These are phyloP conservation scores for Pseudogymnoascus sp. DNA, from an alignment of 2,329 filamentous ascomycete species.

Conservation along the genomic window DNA sequence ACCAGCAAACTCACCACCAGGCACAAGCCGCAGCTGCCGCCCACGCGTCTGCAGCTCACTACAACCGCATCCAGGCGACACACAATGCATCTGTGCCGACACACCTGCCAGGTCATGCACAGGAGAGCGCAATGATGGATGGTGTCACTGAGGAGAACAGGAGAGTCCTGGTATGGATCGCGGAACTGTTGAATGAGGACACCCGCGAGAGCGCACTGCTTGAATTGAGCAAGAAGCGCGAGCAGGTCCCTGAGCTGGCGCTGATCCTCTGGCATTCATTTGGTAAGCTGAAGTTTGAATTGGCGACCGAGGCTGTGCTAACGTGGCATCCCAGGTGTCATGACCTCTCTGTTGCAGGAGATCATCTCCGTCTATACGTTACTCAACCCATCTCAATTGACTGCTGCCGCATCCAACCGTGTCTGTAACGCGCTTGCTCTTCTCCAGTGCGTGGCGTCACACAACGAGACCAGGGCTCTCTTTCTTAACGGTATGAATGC, in stretches of 20 bases:
- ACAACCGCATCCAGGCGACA: constrained; percentile 62
- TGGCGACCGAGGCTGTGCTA: constrained; percentile 13
- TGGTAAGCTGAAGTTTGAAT: constrained; percentile 47
- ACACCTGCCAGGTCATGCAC: constrained; percentile 34
- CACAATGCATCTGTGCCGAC: constrained; percentile 36
- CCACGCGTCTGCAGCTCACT: constrained; percentile 40
- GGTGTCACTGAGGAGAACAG: constrained; percentile 81
- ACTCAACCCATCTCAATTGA: constrained; percentile 92
- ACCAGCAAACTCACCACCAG: constrained; percentile 32
- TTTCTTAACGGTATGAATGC: constrained; percentile 73
- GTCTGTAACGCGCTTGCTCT: constrained; percentile 96
- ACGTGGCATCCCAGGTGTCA: constrained; percentile 60
- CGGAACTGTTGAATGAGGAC: constrained; percentile 78
- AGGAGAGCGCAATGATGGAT: constrained; percentile 53
- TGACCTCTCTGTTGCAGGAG: constrained; percentile 94
- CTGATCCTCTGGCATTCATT: constrained; percentile 98
- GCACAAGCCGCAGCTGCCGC: constrained; percentile 29
- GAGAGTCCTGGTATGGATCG: constrained; percentile 85
- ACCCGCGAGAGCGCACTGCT: constrained; percentile 85
- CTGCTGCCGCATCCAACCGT: constrained; percentile 91
- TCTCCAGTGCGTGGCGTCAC: constrained; percentile 92
- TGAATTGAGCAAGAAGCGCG: constrained; percentile 95
- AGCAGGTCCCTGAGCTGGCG: constrained; percentile 93
- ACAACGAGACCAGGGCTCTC: constrained; percentile 88
- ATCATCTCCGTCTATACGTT: constrained; percentile 98